phyloP scores from a whole-genome alignment of 208 protist species.

The Porcisia hertigi region DNA sequence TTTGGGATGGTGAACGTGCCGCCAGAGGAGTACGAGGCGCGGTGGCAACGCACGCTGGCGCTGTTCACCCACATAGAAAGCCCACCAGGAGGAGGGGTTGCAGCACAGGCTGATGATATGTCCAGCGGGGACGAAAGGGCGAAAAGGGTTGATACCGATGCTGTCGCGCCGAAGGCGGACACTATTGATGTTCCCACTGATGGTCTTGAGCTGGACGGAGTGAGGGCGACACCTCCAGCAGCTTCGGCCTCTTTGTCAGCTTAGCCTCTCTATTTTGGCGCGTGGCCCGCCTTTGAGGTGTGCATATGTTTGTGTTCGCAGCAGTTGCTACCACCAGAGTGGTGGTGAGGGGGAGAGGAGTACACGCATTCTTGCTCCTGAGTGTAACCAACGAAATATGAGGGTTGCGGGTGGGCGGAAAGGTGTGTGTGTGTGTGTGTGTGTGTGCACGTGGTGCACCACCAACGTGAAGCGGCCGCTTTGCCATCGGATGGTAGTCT shows the following conservation, averaged over 20 bases:
- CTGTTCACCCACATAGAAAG: constrained; percentile 38
- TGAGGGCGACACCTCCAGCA: neutral
- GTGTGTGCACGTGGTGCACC: neutral
- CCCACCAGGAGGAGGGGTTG: neutral
- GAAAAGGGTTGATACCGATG: too few relatives aligned
- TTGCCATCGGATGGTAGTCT: neutral
- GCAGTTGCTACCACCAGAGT: neutral
- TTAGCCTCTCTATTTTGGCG: neutral
- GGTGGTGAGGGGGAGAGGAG: too few relatives aligned
- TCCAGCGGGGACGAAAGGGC: neutral
- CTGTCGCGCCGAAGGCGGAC: neutral
- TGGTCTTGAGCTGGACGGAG: neutral
- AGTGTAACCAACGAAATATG: too few relatives aligned
- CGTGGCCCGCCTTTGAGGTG: neutral
- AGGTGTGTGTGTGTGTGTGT: too few relatives aligned
- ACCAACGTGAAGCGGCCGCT: neutral
- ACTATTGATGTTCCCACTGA: neutral
- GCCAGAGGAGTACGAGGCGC: constrained; percentile 56
- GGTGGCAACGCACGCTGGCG: constrained; percentile 37
- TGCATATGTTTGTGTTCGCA: neutral
- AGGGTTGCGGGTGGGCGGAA: too few relatives aligned
- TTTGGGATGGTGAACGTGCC: constrained; percentile 88
- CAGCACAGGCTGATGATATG: neutral
- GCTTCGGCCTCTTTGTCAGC: neutral
- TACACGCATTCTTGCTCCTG: too few relatives aligned